Base-by-base conservation (phyloP, 192 early-diverging fungal species). In the Endogone sp. region DNA sequence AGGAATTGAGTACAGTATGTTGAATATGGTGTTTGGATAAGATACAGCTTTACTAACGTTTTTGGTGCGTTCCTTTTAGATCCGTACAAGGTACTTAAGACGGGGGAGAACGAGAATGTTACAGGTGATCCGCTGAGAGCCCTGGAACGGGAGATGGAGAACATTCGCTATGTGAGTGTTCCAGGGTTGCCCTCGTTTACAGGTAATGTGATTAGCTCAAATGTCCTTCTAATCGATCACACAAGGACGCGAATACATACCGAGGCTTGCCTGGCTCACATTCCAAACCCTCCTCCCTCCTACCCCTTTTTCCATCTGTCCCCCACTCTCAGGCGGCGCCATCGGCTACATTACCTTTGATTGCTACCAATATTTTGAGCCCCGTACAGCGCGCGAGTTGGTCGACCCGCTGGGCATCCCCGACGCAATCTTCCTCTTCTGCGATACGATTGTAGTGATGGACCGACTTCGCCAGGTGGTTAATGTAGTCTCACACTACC, bases 341-440 rank as follows among this genome's bases (percentile, higher is more conserved):
- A 90, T 99, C 62, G 98, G 98, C 22, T 99, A 96, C 77, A 93
- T 99, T 64, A 84, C 91, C 56, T 99, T 96, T 80, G 98, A 99
- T 76, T 98, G 97, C 67, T 90, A 98, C 56, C 91, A 93, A 76
- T 93, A 96, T 76, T 99, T 99, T 90, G 98, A 99, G 81, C 96
- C 97, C 9, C 90, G 90, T 58, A 93, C 94, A 2, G 90, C 86
- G 54, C 82, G 88, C 59, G 84, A 89, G 11, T 73, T 98, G 27
- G 75, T 85, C 23, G 98, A 99, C 72, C 90, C 93, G 11, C 77
- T 98, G 21, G 92, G 84, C 16, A 81, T 99, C 20, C 98, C 98
- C 29, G 98, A 99, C 59, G 88, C 94, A 49, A 82, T 98, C 21
- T 93, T 99, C 67, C 80, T 99, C 82, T 87, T 96, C 74, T 95